phyloP scores from a whole-genome alignment of 2,329 filamentous ascomycete species.

The Metarhizium rileyi region DNA sequence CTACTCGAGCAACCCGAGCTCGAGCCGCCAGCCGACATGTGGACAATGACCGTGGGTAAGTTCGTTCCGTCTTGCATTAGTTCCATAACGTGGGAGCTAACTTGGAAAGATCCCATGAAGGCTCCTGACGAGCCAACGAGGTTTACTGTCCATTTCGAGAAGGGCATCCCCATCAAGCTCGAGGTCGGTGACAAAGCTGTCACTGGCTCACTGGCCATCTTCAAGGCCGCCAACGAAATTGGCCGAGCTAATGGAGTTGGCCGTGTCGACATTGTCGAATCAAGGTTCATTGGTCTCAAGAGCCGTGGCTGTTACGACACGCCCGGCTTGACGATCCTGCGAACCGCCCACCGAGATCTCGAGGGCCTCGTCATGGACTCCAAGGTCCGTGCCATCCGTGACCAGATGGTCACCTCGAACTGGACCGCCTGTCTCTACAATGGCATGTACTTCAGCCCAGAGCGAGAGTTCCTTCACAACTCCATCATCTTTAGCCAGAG shows the following conservation, averaged over 20 bases:
- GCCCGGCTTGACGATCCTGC: slow-evolving; percentile 13
- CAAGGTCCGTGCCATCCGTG: slow-evolving; percentile 42
- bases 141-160: slow-evolving; percentile 55
- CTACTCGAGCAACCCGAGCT: not conserved
- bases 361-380: slow-evolving; percentile 49
- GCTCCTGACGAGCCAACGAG: slow-evolving; percentile 55
- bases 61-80: not conserved
- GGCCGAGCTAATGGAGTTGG: slow-evolving; percentile 51
- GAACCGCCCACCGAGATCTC: slow-evolving; percentile 31
- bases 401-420: slow-evolving; percentile 33
- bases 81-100: not conserved
- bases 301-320: slow-evolving; percentile 13
- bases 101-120: slow-evolving; percentile 39
- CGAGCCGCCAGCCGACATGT: not conserved
- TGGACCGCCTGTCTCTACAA: slow-evolving; percentile 37
- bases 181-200: slow-evolving; percentile 32
- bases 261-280: slow-evolving; percentile 49
- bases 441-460: slow-evolving; percentile 44
- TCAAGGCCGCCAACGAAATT: slow-evolving; percentile 53
- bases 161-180: slow-evolving; percentile 58
- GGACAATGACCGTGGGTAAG: not conserved
- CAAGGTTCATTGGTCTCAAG: slow-evolving; percentile 18
- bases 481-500: slow-evolving; percentile 51
- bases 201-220: slow-evolving; percentile 51
- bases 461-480: slow-evolving; percentile 48